Base-by-base conservation (phyloP, 2,329 filamentous ascomycete genomes). In the Plenodomus biglobosus region DNA sequence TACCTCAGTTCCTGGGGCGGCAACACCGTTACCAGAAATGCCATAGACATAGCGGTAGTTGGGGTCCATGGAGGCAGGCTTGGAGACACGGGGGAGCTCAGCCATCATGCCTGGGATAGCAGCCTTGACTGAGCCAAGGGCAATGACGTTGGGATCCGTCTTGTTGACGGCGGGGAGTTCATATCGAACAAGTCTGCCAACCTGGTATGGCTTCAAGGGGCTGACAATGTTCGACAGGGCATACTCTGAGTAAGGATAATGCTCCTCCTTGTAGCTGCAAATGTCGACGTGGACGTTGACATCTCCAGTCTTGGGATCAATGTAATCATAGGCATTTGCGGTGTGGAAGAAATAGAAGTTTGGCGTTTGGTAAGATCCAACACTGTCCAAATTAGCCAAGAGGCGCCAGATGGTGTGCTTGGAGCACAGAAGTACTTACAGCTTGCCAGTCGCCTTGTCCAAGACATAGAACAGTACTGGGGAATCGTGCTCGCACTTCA, bases 41-140 rank as follows among this genome's bases (percentile, higher is more conserved):
- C 41, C 41, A 30, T 43, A 43, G 41, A 43, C 41, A 17, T 36
- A 43, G n/a, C 41, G 41, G 30, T 43, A 43, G 32, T 43, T 43
- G 3, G 32, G 20, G 10, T 42, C n/a, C 40, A 42, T 42, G 1
- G 40, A 42, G 3, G 30, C 30, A 34, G 30, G 27, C 10, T 42
- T 42, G 30, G 40, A 42, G 17, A 42, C 19, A 4, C 40, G 40
- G 6, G 40, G 40, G 3, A 42, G 40, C 13, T 42, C 40, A 0
- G 40, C 40, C 40, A 35, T 20, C 18, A 42, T 34, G 2, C 18
- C n/a, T 19, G 41, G 41, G 19, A 43, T 43, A 5, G 41, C 41
- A 17, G 32, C 41, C 18, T 21, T 35, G 30, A 43, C 41, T 21
- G 41, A 35, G n/a, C 27, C 41, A 19, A 27, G 41, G 11, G 5